phyloP scores from a whole-genome alignment of 768 basidiomycete species.

The Cyathus striatus region DNA sequence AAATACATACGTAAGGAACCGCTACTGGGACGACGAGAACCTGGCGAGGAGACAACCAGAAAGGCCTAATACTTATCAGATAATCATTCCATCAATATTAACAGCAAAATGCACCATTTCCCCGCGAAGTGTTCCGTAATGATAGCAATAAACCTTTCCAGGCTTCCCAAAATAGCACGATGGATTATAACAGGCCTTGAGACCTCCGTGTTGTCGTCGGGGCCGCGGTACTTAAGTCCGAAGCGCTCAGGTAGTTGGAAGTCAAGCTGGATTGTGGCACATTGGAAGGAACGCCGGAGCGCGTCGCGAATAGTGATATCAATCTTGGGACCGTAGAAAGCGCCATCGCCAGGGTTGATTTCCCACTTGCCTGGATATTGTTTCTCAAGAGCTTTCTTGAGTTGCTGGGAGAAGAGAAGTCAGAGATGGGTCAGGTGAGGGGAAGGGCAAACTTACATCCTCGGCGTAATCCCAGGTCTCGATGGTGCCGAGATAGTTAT shows the following conservation, averaged over 20 bases:
- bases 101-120: slow-evolving; percentile 68
- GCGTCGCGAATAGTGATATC: slow-evolving; percentile 97
- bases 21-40: slow-evolving; percentile 93
- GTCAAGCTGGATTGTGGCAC: slow-evolving; percentile 97
- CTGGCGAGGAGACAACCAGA: slow-evolving; percentile 98
- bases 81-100: not conserved
- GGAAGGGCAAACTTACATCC: slow-evolving; percentile 37
- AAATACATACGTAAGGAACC: slow-evolving; percentile 68
- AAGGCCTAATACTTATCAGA: slow-evolving; percentile 58
- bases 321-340: slow-evolving; percentile 99
- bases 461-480: slow-evolving; percentile 92
- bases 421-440: slow-evolving; percentile 2
- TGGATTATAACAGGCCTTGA: slow-evolving; percentile 96
- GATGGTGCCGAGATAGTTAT: slow-evolving; percentile 85
- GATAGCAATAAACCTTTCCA: slow-evolving; percentile 96
- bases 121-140: slow-evolving; percentile 97
- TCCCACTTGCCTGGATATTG: slow-evolving; percentile 88
- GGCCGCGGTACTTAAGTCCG: slow-evolving; percentile 85
- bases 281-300: slow-evolving; percentile 90
- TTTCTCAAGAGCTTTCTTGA: slow-evolving; percentile 77
- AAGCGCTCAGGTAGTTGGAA: slow-evolving; percentile 98
- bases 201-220: slow-evolving; percentile 63
- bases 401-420: slow-evolving; percentile 50
- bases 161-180: slow-evolving; percentile 88
- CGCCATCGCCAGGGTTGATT: slow-evolving; percentile 93